Conservation (phyloP, 805 yeast species). For the Ogataea haglerorum region DNA sequence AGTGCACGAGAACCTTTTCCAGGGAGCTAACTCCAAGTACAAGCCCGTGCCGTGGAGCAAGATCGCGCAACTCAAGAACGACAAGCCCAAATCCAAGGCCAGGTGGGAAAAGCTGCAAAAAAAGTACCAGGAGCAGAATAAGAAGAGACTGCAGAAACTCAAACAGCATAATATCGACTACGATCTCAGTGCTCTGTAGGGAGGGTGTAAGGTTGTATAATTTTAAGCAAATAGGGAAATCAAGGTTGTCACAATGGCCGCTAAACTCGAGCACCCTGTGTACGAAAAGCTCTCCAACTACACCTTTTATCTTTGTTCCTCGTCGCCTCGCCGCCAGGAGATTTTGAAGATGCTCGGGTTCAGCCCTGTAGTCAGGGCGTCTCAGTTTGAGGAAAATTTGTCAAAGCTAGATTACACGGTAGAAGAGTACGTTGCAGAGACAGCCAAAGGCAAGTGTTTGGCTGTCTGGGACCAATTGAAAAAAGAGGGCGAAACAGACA, state of each 20-base stretch:
- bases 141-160: slow-evolving; percentile 47
- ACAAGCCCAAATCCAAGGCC: slow-evolving; percentile 52
- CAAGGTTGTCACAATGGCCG: slow-evolving; percentile 4
- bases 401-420: slow-evolving; percentile 49
- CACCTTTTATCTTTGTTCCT: slow-evolving; percentile 67
- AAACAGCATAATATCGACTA: slow-evolving; percentile 58
- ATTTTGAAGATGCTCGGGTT: slow-evolving; percentile 64
- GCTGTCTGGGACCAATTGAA: slow-evolving; percentile 51
- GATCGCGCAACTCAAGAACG: slow-evolving; percentile 50
- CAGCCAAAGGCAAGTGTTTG: slow-evolving; percentile 65
- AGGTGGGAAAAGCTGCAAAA: slow-evolving; percentile 54
- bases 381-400: slow-evolving; percentile 76
- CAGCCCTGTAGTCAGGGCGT: slow-evolving; percentile 45
- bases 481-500: slow-evolving; percentile 2
- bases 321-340: slow-evolving; percentile 77
- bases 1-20: slow-evolving; percentile 56
- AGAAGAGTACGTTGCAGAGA: slow-evolving; percentile 61
- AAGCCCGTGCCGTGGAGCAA: slow-evolving; percentile 58
- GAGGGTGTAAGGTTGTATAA: slow-evolving; percentile 7
- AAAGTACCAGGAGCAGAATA: slow-evolving; percentile 40
- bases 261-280: slow-evolving; percentile 32
- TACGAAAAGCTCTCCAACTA: slow-evolving; percentile 24
- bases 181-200: slow-evolving; percentile 27
- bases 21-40: slow-evolving; percentile 52
- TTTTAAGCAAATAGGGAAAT: slow-evolving; percentile 1